Percentiles rank a stretch among this genome's conserved stretches.
Evolutionary conservation across 305 asterid genomes (phyloP).

Genomic region (Fraxinus albicans): DNA sequence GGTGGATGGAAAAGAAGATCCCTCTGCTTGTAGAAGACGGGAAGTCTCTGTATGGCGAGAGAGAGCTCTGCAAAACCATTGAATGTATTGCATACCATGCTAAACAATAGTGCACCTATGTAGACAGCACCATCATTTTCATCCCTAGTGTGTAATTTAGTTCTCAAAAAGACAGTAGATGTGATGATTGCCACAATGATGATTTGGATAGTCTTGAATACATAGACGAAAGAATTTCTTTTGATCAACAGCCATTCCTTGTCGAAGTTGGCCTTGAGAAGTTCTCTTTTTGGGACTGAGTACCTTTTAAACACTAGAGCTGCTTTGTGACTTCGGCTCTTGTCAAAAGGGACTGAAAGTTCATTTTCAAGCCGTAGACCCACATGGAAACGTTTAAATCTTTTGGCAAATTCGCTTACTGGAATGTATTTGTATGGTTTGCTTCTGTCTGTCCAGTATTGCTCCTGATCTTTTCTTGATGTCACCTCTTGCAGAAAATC

Average conservation of each 20-base stretch:
- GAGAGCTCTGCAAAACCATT: conserved; percentile 73
- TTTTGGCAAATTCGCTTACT: conserved; percentile 47
- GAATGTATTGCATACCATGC: conserved; percentile 57
- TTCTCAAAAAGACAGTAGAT: conserved; percentile 60
- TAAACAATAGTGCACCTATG: conserved; percentile 62
- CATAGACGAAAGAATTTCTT: conserved; percentile 67
- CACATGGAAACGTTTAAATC: conserved; percentile 62
- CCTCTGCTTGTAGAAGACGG: conserved; percentile 79
- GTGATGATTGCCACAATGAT: conserved; percentile 56
- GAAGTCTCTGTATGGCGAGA: conserved; percentile 64
- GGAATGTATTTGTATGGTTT: conserved; percentile 50
- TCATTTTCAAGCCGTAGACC: conserved; percentile 63
- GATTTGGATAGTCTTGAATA: conserved; percentile 75
- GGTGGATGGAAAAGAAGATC: conserved; percentile 82
- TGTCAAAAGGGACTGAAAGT: conserved; percentile 59
- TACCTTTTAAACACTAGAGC: conserved; percentile 60
- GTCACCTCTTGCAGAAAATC: conserved; percentile 70
- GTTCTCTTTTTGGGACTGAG: conserved; percentile 52
- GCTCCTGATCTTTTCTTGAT: conserved; percentile 77
- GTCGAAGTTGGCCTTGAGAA: conserved; percentile 65
- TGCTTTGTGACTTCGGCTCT: conserved; percentile 55
- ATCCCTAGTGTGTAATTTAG: conserved; percentile 47
- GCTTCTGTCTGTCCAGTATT: conserved; percentile 64
- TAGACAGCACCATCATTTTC: conserved; percentile 57
- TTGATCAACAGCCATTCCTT: conserved; percentile 83